Evolutionary conservation across 1,284 basidiomycete species (phyloP).

Genomic region (Phellopilus nigrolimitatus): DNA sequence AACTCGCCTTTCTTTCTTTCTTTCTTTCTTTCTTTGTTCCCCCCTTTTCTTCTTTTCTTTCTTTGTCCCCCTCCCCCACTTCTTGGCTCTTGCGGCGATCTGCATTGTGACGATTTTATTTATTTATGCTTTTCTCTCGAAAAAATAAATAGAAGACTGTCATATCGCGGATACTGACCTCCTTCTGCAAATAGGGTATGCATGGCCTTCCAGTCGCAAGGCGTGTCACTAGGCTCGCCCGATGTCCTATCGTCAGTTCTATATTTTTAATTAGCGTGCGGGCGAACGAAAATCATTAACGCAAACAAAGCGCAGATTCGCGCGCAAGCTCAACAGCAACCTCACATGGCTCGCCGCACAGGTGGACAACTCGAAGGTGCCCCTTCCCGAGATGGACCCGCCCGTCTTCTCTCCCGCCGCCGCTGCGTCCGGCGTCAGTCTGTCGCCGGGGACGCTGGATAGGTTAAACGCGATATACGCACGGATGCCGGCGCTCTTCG

Average conservation of each 20-base stretch:
- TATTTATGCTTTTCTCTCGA: neutral
- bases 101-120: neutral
- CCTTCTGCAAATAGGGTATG: conserved; percentile 38
- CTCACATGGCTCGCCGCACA: conserved; percentile 61
- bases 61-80: conserved; percentile 4
- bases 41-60: conserved; percentile 15
- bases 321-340: conserved; percentile 53
- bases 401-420: conserved; percentile 23
- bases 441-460: conserved; percentile 35
- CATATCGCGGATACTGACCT: too few species aligned
- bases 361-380: conserved; percentile 39
- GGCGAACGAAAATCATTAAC: too few species aligned
- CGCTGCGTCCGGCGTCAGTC: conserved; percentile 32
- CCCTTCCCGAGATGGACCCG: conserved; percentile 13
- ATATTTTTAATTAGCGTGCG: conserved; percentile 27
- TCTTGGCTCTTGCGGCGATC: neutral
- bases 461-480: conserved; percentile 58
- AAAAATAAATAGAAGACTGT: too few species aligned
- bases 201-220: conserved; percentile 51
- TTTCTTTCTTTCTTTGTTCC: conserved; percentile 14
- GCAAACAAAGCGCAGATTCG: conserved; percentile 39
- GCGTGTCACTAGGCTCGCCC: conserved; percentile 43
- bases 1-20: conserved; percentile 10
- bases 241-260: conserved; percentile 54
- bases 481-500: conserved; percentile 55